Evolutionary conservation across 805 yeast species (phyloP).

Genomic region (Saccharomycopsis sp.): DNA sequence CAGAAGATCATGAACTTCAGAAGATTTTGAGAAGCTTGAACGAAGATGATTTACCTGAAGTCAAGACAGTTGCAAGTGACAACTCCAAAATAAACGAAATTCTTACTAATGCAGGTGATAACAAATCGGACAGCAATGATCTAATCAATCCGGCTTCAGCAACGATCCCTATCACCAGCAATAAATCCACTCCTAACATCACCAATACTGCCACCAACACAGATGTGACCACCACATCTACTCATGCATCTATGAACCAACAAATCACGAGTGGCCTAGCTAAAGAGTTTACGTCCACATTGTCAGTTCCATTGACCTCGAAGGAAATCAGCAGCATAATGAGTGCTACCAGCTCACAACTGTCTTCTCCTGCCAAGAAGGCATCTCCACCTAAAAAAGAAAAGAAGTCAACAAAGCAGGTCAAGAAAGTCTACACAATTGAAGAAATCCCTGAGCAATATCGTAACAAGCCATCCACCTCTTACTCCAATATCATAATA

Average conservation of each 20-base stretch:
- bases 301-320: background rate
- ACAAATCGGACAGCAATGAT: no score
- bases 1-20: conserved; percentile 21
- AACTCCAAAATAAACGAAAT: no score
- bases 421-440: conserved; percentile 56
- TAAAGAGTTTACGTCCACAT: no score
- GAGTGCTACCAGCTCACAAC: background rate
- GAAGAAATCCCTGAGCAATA: conserved; percentile 88
- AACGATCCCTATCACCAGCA: background rate
- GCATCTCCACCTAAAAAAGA: conserved; percentile 32
- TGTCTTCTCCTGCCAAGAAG: background rate
- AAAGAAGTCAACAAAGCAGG: conserved; percentile 41
- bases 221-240: no score
- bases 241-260: no score
- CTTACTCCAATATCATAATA: conserved; percentile 74
- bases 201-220: background rate
- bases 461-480: conserved; percentile 72
- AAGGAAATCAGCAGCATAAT: background rate
- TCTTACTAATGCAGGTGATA: no score
- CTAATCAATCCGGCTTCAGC: background rate
- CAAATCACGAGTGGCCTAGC: no score
- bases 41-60: no score
- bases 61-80: conserved; percentile 32
- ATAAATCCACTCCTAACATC: background rate
- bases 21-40: conserved; percentile 1